Evolutionary conservation across 1,139 yeast genomes (phyloP).

Genomic region (Scheffersomyces insectosa): DNA sequence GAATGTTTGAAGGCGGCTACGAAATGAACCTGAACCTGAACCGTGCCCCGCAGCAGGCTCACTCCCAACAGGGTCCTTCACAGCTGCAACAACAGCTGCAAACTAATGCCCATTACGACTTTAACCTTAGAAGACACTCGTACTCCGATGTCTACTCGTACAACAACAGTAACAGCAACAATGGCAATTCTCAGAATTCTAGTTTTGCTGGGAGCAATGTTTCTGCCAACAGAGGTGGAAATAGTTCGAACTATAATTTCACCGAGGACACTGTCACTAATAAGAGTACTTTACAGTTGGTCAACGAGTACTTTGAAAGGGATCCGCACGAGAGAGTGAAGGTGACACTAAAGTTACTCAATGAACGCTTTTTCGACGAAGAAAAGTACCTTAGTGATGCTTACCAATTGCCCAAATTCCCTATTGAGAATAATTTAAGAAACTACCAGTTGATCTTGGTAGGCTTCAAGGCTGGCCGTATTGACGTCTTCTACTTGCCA

Average conservation of each 20-base stretch:
- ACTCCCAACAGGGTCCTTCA: not conserved
- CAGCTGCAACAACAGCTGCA: not conserved
- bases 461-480: conserved; percentile 82
- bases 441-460: conserved; percentile 57
- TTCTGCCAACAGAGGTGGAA: not conserved
- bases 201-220: not conserved
- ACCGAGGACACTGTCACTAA: conserved; percentile 1
- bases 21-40: conserved; percentile 8
- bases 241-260: not conserved
- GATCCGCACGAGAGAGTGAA: conserved; percentile 46
- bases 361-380: conserved; percentile 16
- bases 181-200: conserved; percentile 1
- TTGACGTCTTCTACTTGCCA: conserved; percentile 79
- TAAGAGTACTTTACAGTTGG: conserved; percentile 19
- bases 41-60: conserved; percentile 6
- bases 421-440: conserved; percentile 35
- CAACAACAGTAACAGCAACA: conserved; percentile 1
- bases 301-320: conserved; percentile 36
- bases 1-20: conserved; percentile 6
- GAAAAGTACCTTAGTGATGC: conserved; percentile 32
- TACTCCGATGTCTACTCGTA: conserved; percentile 21
- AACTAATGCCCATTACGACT: conserved; percentile 7
- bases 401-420: conserved; percentile 44
- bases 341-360: conserved; percentile 22
- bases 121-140: conserved; percentile 27